Conservation (phyloP, 2,329 filamentous ascomycete species). For the Sarocladium oryzae region DNA sequence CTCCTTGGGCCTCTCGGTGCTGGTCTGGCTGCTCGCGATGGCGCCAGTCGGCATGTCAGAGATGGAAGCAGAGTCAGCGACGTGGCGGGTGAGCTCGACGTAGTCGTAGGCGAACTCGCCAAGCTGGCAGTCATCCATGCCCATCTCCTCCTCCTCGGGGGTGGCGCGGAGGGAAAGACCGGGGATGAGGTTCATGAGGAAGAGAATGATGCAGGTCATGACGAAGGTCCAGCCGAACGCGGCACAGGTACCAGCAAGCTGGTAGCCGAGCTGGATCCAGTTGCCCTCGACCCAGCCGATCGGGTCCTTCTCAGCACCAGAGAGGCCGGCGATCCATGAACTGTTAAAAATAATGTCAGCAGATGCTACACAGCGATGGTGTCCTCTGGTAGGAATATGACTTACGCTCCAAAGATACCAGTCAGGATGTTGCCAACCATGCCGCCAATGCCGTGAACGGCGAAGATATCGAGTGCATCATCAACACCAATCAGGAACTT, state of each 20-base stretch:
- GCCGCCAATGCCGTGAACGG: conserved; percentile 80
- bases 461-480: conserved; percentile 85
- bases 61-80: conserved; percentile 32
- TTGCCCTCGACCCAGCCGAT: conserved; percentile 68
- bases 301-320: conserved; percentile 52
- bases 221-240: conserved; percentile 61
- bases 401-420: conserved; percentile 66
- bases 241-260: conserved; percentile 61
- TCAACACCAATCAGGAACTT: conserved; percentile 69
- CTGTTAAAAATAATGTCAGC: conserved; percentile 26
- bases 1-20: conserved; percentile 8
- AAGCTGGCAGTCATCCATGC: conserved; percentile 67
- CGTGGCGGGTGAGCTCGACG: conserved; percentile 63
- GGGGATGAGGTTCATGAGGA: conserved; percentile 63
- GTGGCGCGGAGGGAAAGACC: conserved; percentile 62
- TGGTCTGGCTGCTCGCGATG: neutral
- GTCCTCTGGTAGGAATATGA: conserved; percentile 13
- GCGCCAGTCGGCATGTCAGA: neutral
- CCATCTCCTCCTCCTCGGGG: conserved; percentile 62
- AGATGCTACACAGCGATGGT: neutral
- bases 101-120: conserved; percentile 83
- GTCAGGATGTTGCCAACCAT: conserved; percentile 76
- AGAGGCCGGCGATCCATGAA: conserved; percentile 66
- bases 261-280: conserved; percentile 65
- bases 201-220: conserved; percentile 62